Base-by-base conservation (phyloP, 306 rosid species). In the Medicago arabica region DNA sequence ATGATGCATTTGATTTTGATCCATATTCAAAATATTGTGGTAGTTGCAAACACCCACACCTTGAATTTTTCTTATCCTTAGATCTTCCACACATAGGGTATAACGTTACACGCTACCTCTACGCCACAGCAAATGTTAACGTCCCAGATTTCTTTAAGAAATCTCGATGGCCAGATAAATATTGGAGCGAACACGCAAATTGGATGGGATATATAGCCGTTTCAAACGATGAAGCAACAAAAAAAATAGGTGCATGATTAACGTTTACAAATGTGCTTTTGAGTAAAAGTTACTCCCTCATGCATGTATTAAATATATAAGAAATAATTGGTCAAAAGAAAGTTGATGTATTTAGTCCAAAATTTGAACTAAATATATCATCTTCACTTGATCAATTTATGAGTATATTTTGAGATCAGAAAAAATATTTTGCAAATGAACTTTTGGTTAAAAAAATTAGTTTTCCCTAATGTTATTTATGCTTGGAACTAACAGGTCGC, bases 121-220 rank as follows among this genome's bases (percentile, higher is more conserved):
- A 74, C 84, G 98, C 97, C 14, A 88, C 97, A 0, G 86, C 91
- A 9, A 85, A 89, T 75, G 77, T 88, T 69, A 83, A 86, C 70
- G 79, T 93, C 23, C 93, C 91, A 0, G 85, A 83, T 65, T 91
- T 89, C 83, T 93, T 93, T 88, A 89, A 84, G 70, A 80, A 87
- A 34, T 89, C 98, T 0, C 85, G 93, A 36, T 91, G 96, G 94
- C 87, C 96, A 82, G 57, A 89, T 85, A 51, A 66, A 18, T 66
- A 66, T 4, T 94, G 97, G 98, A 82, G 86, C 87, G 84, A 83
- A 63, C 80, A 71, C 81, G 97, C 97, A 1, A 93, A 93, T 67
- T 94, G 98, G 98, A 89, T 89, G 4, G 98, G 98, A 0, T 94
- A 87, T 86, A 81, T 91, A n/a, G 94, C 94, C 49, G 89, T 92